phyloP scores from a whole-genome alignment of 169 alveolate species.

The Plasmodium adleri region DNA sequence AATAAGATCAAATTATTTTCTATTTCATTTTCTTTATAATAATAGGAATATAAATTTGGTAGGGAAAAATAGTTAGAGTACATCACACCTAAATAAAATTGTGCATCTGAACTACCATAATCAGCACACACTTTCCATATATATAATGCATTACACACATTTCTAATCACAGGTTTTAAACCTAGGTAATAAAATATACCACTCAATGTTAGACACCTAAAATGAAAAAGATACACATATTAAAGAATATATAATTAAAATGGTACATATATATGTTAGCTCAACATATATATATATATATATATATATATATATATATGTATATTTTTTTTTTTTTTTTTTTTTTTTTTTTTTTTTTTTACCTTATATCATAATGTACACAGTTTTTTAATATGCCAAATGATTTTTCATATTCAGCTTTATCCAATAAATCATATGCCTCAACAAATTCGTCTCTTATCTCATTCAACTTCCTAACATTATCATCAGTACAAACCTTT shows the following conservation, averaged over 20 bases:
- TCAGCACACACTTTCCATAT: conserved; percentile 72
- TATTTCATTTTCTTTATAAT: conserved; percentile 24
- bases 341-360: neutral
- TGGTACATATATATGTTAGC: too few species aligned
- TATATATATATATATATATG: neutral
- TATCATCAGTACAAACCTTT: conserved; percentile 18
- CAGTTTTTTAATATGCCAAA: conserved; percentile 30
- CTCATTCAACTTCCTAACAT: neutral
- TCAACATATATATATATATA: too few species aligned
- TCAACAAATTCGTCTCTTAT: conserved; percentile 34
- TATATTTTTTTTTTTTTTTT: neutral
- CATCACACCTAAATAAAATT: conserved; percentile 59
- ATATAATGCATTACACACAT: conserved; percentile 39
- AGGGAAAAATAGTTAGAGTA: conserved; percentile 66
- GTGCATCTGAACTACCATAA: conserved; percentile 75
- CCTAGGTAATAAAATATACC: conserved; percentile 72
- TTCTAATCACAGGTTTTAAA: conserved; percentile 43
- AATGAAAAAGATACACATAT: neutral
- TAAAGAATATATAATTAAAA: neutral
- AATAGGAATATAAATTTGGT: conserved; percentile 57
- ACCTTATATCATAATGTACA: conserved; percentile 74
- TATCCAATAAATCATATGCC: conserved; percentile 52
- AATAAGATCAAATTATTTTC: conserved; percentile 19
- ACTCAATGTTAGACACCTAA: conserved; percentile 45
- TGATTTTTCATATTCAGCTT: conserved; percentile 51